Conservation (phyloP, 176 grass and related monocot genomes). For the Aegilops umbellulata region DNA sequence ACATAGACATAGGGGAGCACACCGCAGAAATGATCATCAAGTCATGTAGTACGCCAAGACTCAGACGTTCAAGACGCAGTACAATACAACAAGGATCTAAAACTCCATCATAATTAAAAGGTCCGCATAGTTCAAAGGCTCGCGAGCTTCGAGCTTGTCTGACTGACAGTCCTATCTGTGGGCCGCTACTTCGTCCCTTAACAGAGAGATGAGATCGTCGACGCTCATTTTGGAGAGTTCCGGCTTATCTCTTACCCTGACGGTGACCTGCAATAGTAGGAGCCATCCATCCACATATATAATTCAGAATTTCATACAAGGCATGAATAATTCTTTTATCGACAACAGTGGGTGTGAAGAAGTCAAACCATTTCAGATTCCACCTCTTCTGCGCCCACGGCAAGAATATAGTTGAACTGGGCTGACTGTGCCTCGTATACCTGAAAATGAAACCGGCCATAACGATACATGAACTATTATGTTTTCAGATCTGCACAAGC, state of each 20-base stretch:
- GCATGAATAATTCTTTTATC: background rate
- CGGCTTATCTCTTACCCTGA: slow-evolving; percentile 66
- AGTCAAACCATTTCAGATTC: slow-evolving; percentile 57
- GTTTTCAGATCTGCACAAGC: background rate
- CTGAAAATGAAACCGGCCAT: slow-evolving; percentile 29
- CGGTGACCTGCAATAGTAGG: slow-evolving; percentile 50
- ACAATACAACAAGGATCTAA: background rate
- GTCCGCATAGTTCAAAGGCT: background rate
- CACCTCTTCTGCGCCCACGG: slow-evolving; percentile 74
- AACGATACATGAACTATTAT: background rate
- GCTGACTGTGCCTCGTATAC: slow-evolving; percentile 78
- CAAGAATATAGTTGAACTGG: slow-evolving; percentile 96
- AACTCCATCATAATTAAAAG: background rate
- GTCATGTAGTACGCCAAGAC: background rate
- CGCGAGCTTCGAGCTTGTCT: background rate
- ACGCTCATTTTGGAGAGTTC: slow-evolving; percentile 43
- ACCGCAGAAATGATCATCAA: background rate
- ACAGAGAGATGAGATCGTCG: slow-evolving; percentile 45
- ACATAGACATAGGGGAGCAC: background rate
- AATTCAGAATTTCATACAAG: background rate
- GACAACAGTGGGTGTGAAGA: background rate
- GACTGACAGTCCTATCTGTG: background rate
- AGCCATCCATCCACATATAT: background rate
- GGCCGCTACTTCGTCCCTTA: slow-evolving; percentile 54
- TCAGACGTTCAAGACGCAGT: background rate